Base-by-base conservation (phyloP, 495 filamentous ascomycete genomes). In the Xanthoparmelia taractica region DNA sequence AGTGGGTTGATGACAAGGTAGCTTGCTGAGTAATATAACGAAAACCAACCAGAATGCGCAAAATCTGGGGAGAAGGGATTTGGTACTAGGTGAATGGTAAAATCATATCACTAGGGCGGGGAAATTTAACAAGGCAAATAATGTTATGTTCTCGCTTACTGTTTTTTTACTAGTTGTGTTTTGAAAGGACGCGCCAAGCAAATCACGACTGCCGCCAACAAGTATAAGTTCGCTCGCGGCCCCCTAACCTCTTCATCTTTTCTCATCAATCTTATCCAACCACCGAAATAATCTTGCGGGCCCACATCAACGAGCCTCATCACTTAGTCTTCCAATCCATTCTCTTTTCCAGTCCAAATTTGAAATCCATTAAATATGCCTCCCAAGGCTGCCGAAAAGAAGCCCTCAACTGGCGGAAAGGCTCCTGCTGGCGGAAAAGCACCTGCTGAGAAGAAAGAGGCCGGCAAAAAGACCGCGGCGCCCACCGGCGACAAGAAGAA, bases 401-500 rank as follows among this genome's bases (percentile, higher is more conserved):
- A 96, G 87, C 93, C 93, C 80, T 89, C 90, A 82, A 94, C 88
- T 73, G 92, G 84, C 75, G 88, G 87, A 81, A 98, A 98, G 91
- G 92, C 93, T 69, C 94, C 94, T 48, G 93, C 91, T 74, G 88
- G 76, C 66, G 76, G 88, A 73, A 91, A 90, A 78, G 87, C 88
- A 29, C 86, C 89, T 48, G 88, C 90, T 73, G 92, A 97, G 86
- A 97, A 97, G 88, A 96, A 97, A 87, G 93, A 97, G 77, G 95
- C 92, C 66, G 92, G 93, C 82, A 98, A 98, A 90, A 98, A 97
- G 87, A 96, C 94, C 48, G 72, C 80, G 55, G 91, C 94, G 43
- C 85, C 91, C 45, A 81, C 90, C 73, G 94, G 93, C 65, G 94
- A 97, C 65, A 97, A 98, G 91, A 98, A 97, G 90, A 98, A 98